Evolutionary conservation across 495 filamentous ascomycete species (phyloP).

Genomic region (Neurospora sp.): DNA sequence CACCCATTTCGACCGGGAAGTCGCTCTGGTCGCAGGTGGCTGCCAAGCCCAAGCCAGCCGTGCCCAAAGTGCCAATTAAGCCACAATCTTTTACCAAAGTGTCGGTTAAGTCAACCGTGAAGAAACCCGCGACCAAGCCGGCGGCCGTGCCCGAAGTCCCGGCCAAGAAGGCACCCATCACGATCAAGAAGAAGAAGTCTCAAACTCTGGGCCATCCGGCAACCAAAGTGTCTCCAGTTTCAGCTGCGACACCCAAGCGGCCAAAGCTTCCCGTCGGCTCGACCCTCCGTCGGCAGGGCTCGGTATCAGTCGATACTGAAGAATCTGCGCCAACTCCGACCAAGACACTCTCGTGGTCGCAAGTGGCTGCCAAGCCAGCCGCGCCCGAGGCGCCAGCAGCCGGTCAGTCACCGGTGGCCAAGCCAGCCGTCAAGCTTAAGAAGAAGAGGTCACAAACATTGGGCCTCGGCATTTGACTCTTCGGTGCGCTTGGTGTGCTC

Average conservation of each 20-base stretch:
- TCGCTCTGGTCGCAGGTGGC: not conserved
- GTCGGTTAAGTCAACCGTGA: not conserved
- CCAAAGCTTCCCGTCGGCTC: not conserved
- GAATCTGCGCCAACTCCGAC: not conserved
- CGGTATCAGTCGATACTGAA: not conserved
- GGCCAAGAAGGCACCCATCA: not conserved
- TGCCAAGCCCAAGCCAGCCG: not conserved
- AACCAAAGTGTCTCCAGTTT: not conserved
- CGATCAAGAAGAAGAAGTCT: not conserved
- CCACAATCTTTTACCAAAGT: not conserved
- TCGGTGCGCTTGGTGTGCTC: not conserved
- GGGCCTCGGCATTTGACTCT: not conserved
- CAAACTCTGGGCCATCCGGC: not conserved
- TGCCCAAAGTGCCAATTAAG: not conserved
- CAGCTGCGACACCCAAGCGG: not conserved
- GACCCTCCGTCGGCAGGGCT: not conserved
- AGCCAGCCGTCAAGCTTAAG: not conserved
- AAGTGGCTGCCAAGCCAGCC: not conserved
- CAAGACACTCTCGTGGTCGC: not conserved
- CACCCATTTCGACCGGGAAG: not conserved
- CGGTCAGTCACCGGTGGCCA: no score
- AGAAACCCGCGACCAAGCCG: not conserved
- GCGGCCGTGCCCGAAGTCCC: not conserved
- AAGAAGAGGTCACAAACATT: not conserved
- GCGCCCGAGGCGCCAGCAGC: not conserved